Evolutionary conservation across 2,329 filamentous ascomycete genomes (phyloP).

Genomic region (Fusarium sp.): DNA sequence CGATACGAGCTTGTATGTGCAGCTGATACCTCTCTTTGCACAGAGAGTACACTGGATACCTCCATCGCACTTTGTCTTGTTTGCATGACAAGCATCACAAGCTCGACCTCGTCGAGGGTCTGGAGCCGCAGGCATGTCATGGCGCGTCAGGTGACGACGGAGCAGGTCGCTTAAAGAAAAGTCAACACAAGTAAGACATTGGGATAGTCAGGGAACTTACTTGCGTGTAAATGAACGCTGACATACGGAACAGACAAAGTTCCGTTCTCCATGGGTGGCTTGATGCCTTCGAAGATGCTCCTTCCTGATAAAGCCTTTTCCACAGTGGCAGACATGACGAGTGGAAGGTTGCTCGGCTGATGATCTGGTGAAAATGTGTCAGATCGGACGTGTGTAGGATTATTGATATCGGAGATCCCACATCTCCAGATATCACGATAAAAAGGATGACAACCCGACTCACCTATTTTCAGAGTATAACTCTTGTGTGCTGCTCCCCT

Average conservation of each 20-base stretch:
- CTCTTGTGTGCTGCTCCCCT: constrained; percentile 21
- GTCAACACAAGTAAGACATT: not conserved
- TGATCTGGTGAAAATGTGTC: constrained; percentile 22
- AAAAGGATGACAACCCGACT: not conserved
- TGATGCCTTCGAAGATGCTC: constrained; percentile 53
- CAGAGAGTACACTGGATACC: constrained; percentile 52
- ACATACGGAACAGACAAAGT: constrained; percentile 50
- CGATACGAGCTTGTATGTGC: constrained; percentile 47
- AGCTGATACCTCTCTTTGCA: constrained; percentile 49
- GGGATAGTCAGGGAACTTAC: constrained; percentile 38
- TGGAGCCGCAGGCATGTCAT: constrained; percentile 45
- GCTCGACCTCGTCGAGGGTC: constrained; percentile 50
- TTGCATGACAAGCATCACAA: constrained; percentile 55
- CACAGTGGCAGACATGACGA: constrained; percentile 51
- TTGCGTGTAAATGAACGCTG: constrained; percentile 52
- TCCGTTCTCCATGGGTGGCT: constrained; percentile 49
- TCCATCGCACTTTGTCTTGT: constrained; percentile 56
- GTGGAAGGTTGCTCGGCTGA: constrained; percentile 21
- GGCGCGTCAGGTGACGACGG: constrained; percentile 49
- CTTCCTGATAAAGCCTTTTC: constrained; percentile 52
- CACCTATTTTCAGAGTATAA: constrained; percentile 18
- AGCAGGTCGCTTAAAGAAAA: constrained; percentile 47
- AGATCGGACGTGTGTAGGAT: not conserved
- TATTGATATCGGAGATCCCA: constrained; percentile 25
- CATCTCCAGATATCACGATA: not conserved